Conservation (phyloP, 2,329 filamentous ascomycete species). For the Xylaria sp. region DNA sequence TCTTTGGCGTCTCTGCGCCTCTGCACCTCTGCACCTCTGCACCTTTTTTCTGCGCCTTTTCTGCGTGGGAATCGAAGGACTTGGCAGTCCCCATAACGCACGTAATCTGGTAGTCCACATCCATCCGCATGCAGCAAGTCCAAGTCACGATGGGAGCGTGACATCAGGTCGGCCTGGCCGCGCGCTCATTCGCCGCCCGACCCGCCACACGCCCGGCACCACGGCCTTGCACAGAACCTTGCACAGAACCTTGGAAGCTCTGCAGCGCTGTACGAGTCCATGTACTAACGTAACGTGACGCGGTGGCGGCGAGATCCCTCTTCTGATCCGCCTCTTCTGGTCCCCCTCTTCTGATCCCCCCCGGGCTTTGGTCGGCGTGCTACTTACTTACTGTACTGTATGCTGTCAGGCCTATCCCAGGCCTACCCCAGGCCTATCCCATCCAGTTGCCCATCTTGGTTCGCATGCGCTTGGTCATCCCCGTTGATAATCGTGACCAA, state of each 20-base stretch:
- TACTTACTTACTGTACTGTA: too few species aligned
- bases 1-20: not conserved
- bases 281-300: too few species aligned
- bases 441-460: not conserved
- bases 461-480: slow-evolving; percentile 13
- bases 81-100: not conserved
- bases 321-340: not conserved
- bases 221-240: too few species aligned
- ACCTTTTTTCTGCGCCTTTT: slow-evolving; percentile 27
- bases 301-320: too few species aligned
- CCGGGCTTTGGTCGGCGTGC: too few species aligned
- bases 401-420: too few species aligned
- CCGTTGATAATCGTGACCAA: slow-evolving; percentile 24
- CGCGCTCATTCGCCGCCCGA: slow-evolving; percentile 14
- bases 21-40: slow-evolving; percentile 17
- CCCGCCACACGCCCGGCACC: not conserved
- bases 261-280: too few species aligned
- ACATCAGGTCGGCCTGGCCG: slow-evolving; percentile 18
- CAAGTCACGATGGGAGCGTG: slow-evolving; percentile 34
- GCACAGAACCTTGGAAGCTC: too few species aligned
- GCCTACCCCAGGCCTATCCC: too few species aligned
- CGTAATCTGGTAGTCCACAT: too few species aligned
- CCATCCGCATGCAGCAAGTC: slow-evolving; percentile 31
- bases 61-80: slow-evolving; percentile 12
- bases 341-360: too few species aligned